Conservation (phyloP, 768 basidiomycete genomes). For the Mycena alexandri region DNA sequence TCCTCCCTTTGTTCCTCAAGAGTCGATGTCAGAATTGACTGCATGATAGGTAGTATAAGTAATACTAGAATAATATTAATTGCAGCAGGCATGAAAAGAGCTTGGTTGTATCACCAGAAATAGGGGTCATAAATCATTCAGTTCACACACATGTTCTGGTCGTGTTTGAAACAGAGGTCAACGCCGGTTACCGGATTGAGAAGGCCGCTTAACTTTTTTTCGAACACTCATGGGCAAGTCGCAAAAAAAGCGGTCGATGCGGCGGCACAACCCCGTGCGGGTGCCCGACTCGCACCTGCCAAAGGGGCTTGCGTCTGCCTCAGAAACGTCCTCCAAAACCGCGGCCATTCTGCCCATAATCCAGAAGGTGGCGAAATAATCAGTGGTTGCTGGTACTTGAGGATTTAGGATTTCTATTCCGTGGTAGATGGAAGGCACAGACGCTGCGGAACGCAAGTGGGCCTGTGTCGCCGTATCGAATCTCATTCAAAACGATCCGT, state of each 20-base stretch:
- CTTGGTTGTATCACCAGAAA: too few species aligned
- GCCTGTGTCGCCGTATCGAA: slow-evolving; percentile 97
- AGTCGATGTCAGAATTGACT: too few species aligned
- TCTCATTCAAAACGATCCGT: slow-evolving; percentile 94
- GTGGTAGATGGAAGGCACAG: slow-evolving; percentile 78
- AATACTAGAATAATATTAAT: too few species aligned
- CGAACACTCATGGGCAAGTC: slow-evolving; percentile 84
- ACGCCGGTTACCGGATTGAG: background rate
- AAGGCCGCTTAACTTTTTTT: background rate
- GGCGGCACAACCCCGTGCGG: slow-evolving; percentile 92
- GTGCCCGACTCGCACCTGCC: slow-evolving; percentile 95
- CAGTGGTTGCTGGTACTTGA: background rate
- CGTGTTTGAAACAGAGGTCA: background rate
- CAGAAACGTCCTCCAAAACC: slow-evolving; percentile 79
- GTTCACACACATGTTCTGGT: background rate
- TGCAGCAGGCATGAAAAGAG: too few species aligned
- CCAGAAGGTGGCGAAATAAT: slow-evolving; percentile 76
- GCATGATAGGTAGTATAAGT: too few species aligned
- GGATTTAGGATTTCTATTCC: slow-evolving; percentile 6
- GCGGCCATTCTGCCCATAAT: slow-evolving; percentile 89
- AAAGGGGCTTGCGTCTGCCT: slow-evolving; percentile 81
- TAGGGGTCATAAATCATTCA: too few species aligned
- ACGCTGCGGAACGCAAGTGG: slow-evolving; percentile 90
- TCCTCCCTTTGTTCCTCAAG: too few species aligned
- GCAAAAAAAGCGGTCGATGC: slow-evolving; percentile 87